These are phyloP conservation scores for Zymoseptoria ardabiliae DNA, from an alignment of 2,329 filamentous ascomycete species.

Conservation along the genomic window DNA sequence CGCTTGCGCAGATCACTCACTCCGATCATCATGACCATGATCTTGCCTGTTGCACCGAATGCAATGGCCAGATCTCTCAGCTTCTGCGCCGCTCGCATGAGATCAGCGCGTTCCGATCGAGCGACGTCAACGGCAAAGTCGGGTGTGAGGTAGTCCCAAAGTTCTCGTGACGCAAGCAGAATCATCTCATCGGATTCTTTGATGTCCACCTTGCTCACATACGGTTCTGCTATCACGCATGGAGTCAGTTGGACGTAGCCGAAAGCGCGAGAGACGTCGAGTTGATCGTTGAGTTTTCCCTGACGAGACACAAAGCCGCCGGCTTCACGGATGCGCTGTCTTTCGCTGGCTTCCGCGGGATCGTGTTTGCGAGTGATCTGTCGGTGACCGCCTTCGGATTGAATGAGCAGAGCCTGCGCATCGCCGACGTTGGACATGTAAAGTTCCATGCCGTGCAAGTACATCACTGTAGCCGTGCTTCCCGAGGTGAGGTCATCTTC, in stretches of 20 bases:
- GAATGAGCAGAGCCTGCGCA: constrained; percentile 89
- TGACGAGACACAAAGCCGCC: constrained; percentile 94
- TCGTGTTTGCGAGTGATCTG: constrained; percentile 89
- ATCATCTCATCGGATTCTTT: constrained; percentile 90
- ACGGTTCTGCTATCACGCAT: constrained; percentile 81
- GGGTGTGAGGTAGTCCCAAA: constrained; percentile 90
- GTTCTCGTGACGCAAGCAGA: constrained; percentile 78
- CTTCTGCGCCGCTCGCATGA: constrained; percentile 94
- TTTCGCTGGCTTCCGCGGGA: constrained; percentile 75
- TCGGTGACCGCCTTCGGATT: constrained; percentile 74
- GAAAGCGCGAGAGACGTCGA: constrained; percentile 90
- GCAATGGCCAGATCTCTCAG: constrained; percentile 90
- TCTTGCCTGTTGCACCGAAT: constrained; percentile 86
- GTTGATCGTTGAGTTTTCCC: constrained; percentile 82
- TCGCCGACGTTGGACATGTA: constrained; percentile 95
- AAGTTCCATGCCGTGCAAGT: constrained; percentile 80
- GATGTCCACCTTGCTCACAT: constrained; percentile 70
- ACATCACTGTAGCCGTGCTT: constrained; percentile 85
- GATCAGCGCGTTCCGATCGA: constrained; percentile 73
- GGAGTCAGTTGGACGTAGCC: constrained; percentile 91
- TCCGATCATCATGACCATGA: constrained; percentile 98
- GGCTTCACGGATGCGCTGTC: constrained; percentile 83
- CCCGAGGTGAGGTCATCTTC: constrained; percentile 87
- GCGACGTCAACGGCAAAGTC: constrained; percentile 89
- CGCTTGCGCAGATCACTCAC: constrained; percentile 84